Evolutionary conservation across 352 stramenopile species (phyloP).

Genomic region (Hyaloperonospora arabidopsidis): DNA sequence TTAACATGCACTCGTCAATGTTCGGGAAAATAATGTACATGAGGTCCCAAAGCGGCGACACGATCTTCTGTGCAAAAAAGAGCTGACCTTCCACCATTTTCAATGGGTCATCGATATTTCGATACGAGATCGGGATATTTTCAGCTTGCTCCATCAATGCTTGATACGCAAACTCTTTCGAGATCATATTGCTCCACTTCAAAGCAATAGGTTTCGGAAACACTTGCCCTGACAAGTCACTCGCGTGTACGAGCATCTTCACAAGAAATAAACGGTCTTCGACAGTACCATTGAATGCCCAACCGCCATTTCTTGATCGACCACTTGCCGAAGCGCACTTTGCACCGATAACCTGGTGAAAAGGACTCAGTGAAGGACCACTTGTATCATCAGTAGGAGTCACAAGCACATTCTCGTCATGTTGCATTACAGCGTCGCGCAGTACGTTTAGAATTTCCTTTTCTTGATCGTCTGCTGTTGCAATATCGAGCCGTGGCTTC

Average conservation of each 20-base stretch:
- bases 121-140: constrained; percentile 72
- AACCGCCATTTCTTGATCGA: constrained; percentile 34
- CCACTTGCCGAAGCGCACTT: constrained; percentile 20
- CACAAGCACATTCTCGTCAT: constrained; percentile 24
- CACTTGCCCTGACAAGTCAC: constrained; percentile 79
- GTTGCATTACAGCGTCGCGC: constrained; percentile 58
- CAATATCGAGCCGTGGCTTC: constrained; percentile 20
- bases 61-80: constrained; percentile 82
- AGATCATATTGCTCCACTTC: constrained; percentile 88
- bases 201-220: constrained; percentile 82
- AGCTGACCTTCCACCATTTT: constrained; percentile 83
- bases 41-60: constrained; percentile 64
- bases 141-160: constrained; percentile 75
- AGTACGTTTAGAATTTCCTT: constrained; percentile 35
- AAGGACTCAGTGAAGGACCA: constrained; percentile 18
- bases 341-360: constrained; percentile 12
- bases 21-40: constrained; percentile 75
- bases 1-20: constrained; percentile 52
- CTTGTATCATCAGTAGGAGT: constrained; percentile 32
- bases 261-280: constrained; percentile 83
- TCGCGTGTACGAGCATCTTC: constrained; percentile 79
- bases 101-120: constrained; percentile 70
- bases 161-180: constrained; percentile 85
- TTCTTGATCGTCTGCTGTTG: constrained; percentile 11
- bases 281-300: constrained; percentile 53